A percentile compares a stretch with the other conserved stretches of the same genome.
phyloP scores from a whole-genome alignment of 2,329 filamentous ascomycete genomes.

The Bretziella fagacearum region DNA sequence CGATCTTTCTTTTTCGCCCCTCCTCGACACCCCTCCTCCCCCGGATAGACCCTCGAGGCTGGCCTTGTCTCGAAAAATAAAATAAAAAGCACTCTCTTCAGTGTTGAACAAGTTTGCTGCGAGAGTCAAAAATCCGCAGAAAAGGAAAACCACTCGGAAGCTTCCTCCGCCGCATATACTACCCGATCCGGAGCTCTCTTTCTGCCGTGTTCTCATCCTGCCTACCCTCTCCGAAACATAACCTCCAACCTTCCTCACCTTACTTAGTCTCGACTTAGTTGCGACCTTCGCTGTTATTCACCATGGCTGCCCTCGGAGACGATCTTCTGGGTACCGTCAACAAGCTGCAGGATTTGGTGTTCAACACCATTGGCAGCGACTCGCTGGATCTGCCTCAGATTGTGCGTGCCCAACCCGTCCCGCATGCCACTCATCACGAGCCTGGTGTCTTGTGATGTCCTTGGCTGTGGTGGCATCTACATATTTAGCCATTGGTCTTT shows the following conservation, averaged over 20 bases:
- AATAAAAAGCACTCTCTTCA: constrained; percentile 1
- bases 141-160: background rate
- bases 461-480: background rate
- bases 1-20: background rate
- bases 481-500: constrained; percentile 5
- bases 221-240: background rate
- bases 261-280: background rate
- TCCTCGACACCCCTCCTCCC: background rate
- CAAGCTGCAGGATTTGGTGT: constrained; percentile 95
- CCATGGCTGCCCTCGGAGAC: constrained; percentile 88
- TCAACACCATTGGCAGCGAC: constrained; percentile 99
- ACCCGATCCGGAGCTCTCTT: background rate
- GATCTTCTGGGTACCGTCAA: constrained; percentile 92
- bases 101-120: background rate
- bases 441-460: background rate
- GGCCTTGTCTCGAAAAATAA: constrained; percentile 3
- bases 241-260: background rate
- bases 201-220: background rate
- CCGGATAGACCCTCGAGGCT: background rate
- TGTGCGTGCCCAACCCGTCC: constrained; percentile 37
- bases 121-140: constrained; percentile 4
- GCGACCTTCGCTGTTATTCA: constrained; percentile 17
- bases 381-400: constrained; percentile 96
- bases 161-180: constrained; percentile 3
- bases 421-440: constrained; percentile 3